Evolutionary conservation across 2,329 filamentous ascomycete species (phyloP).

Genomic region (Alternaria infectoria): DNA sequence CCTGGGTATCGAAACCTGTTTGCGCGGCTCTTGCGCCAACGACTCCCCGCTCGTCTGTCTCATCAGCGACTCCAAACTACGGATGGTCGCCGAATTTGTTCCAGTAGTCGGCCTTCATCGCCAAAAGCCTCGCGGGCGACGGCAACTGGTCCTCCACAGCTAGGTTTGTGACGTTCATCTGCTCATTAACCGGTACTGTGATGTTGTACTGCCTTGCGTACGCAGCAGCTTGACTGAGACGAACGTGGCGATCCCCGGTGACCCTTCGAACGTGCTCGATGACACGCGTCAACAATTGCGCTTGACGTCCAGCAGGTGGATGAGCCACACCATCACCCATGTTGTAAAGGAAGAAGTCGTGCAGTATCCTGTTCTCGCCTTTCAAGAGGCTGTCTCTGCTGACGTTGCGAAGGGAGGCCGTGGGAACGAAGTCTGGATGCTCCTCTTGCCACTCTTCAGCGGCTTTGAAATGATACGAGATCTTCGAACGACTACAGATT

Average conservation of each 20-base stretch:
- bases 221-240: conserved; percentile 3
- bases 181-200: background rate
- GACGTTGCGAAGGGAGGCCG: background rate
- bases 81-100: background rate
- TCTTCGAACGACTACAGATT: background rate
- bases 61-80: background rate
- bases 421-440: background rate
- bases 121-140: background rate
- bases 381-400: conserved; percentile 1
- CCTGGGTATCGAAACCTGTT: background rate
- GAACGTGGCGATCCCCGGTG: conserved; percentile 1
- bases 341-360: conserved; percentile 10
- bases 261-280: conserved; percentile 6
- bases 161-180: conserved; percentile 1
- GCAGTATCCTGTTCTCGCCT: background rate
- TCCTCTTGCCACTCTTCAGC: background rate
- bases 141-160: background rate
- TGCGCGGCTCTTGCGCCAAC: background rate
- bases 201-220: conserved; percentile 1
- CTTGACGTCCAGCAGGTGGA: background rate
- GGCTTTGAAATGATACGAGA: background rate
- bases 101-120: background rate
- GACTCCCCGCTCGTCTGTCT: background rate
- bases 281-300: conserved; percentile 6
- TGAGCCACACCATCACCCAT: conserved; percentile 10